Evolutionary conservation across 768 basidiomycete species (phyloP).

Genomic region (Amanita inopinata): DNA sequence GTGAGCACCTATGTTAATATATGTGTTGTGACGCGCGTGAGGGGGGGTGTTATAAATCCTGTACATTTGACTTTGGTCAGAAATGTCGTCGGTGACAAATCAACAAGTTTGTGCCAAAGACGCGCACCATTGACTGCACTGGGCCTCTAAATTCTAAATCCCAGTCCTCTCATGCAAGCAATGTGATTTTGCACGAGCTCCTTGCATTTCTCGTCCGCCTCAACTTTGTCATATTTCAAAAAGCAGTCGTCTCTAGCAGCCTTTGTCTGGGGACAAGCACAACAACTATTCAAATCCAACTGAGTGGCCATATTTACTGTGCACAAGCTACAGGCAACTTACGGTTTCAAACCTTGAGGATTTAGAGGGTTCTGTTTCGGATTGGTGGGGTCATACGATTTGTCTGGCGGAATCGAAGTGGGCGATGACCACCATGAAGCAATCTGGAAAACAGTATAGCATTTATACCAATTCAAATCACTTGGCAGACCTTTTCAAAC

Average conservation of each 20-base stretch:
- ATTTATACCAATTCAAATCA: neutral
- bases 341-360: conserved; percentile 95
- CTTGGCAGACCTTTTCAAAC: conserved; percentile 30
- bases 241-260: conserved; percentile 92
- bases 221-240: conserved; percentile 54
- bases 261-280: conserved; percentile 93
- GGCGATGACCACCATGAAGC: conserved; percentile 47
- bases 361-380: conserved; percentile 84
- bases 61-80: too few relatives aligned
- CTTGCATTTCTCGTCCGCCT: conserved; percentile 72
- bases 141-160: conserved; percentile 64
- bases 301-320: too few relatives aligned
- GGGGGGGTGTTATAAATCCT: too few relatives aligned
- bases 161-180: conserved; percentile 84
- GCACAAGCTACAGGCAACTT: too few relatives aligned
- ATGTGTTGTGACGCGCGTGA: too few relatives aligned
- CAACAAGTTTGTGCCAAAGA: too few relatives aligned
- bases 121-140: too few relatives aligned
- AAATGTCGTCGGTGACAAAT: too few relatives aligned
- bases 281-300: conserved; percentile 81
- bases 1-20: too few relatives aligned
- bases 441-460: conserved; percentile 24
- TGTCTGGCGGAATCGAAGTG: conserved; percentile 18
- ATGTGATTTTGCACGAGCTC: conserved; percentile 73
- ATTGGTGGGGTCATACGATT: conserved; percentile 61